phyloP scores from a whole-genome alignment of 2,329 filamentous ascomycete genomes.

The Pyrenochaeta sp. region DNA sequence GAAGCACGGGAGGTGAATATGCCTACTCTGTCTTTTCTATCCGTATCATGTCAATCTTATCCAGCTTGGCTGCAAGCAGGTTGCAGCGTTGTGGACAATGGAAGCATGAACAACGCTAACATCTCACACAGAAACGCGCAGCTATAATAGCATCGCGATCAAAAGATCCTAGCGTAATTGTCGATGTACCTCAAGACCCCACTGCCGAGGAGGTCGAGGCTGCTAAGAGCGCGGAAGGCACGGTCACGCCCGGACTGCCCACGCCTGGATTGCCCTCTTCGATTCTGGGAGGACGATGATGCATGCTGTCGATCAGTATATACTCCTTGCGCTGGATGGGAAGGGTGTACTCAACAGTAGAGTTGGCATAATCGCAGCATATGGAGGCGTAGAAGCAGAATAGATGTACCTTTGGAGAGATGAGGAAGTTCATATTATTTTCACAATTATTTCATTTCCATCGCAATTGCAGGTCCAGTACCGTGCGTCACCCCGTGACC shows the following conservation, averaged over 20 bases:
- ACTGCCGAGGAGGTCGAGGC: conserved; percentile 56
- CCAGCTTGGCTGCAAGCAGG: too few species aligned
- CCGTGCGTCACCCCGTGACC: too few species aligned
- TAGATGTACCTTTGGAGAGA: too few species aligned
- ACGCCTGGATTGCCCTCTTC: not conserved
- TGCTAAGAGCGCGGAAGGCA: conserved; percentile 32
- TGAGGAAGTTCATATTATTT: too few species aligned
- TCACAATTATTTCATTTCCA: too few species aligned
- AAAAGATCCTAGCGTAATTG: conserved; percentile 55
- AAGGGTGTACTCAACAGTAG: too few species aligned
- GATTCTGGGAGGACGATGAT: not conserved
- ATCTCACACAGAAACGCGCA: conserved; percentile 44
- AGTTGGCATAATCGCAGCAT: too few species aligned
- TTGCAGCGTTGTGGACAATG: too few species aligned
- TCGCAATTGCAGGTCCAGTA: too few species aligned
- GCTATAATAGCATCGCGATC: conserved; percentile 48
- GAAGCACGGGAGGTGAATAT: conserved; percentile 33
- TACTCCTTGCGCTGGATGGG: too few species aligned
- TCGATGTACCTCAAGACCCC: conserved; percentile 55
- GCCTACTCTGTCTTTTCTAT: conserved; percentile 1
- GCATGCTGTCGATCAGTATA: not conserved
- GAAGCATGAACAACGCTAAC: not conserved
- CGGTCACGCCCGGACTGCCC: conserved; percentile 13
- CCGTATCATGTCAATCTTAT: not conserved
- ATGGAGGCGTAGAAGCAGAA: too few species aligned